Evolutionary conservation across 345 rosid genomes (phyloP).

Genomic region (Garcia nutans): DNA sequence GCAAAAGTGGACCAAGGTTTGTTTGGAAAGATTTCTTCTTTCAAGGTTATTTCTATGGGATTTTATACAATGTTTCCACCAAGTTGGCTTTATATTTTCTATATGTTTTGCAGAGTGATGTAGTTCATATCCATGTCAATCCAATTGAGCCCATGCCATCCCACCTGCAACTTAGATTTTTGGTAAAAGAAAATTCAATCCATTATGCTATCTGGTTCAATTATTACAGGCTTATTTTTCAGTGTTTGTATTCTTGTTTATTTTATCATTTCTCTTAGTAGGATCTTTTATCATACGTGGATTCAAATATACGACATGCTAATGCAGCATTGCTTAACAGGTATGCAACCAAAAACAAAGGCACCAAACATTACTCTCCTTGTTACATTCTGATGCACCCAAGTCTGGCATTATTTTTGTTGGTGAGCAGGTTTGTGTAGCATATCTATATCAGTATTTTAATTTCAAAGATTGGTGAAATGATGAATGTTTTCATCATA

Average conservation of each 20-base stretch:
- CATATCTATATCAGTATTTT: conserved; percentile 13
- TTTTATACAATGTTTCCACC: conserved; percentile 11
- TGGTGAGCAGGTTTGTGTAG: conserved; percentile 67
- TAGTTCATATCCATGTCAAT: conserved; percentile 70
- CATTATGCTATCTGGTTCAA: background rate
- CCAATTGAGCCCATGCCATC: conserved; percentile 73
- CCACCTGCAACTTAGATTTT: conserved; percentile 63
- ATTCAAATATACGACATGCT: conserved; percentile 7
- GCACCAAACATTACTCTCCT: conserved; percentile 54
- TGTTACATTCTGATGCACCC: conserved; percentile 61
- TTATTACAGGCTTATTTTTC: background rate
- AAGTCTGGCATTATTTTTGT: conserved; percentile 75
- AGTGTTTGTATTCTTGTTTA: background rate
- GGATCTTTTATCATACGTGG: background rate
- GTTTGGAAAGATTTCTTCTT: conserved; percentile 21
- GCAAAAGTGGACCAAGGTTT: conserved; percentile 95
- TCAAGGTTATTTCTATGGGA: conserved; percentile 8
- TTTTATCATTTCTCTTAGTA: background rate
- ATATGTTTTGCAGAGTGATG: conserved; percentile 53
- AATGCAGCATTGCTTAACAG: conserved; percentile 37
- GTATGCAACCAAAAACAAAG: conserved; percentile 47
- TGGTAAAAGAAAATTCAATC: conserved; percentile 42
- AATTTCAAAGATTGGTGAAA: conserved; percentile 1
- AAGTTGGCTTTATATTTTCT: conserved; percentile 14
- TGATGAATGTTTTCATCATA: background rate